Conservation (phyloP, 805 yeast species). For the Yamadazyma paraphyllophila region DNA sequence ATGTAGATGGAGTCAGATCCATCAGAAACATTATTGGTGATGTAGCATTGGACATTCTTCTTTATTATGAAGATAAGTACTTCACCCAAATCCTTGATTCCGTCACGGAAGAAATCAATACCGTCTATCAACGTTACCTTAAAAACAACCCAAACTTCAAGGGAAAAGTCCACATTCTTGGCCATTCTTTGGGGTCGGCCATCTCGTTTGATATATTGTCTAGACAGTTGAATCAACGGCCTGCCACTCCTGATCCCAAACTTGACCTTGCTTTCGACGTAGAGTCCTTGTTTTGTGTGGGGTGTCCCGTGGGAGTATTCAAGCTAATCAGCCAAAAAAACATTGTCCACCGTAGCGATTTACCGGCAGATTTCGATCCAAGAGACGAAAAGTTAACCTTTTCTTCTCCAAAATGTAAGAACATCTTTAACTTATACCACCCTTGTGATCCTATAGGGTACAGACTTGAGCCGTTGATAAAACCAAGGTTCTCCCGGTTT, state of each 20-base stretch:
- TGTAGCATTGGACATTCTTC: slow-evolving; percentile 77
- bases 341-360: slow-evolving; percentile 43
- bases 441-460: slow-evolving; percentile 92
- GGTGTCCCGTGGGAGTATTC: slow-evolving; percentile 89
- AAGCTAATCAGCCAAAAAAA: slow-evolving; percentile 66
- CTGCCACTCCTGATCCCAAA: slow-evolving; percentile 27
- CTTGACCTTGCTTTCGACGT: slow-evolving; percentile 64
- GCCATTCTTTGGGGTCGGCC: slow-evolving; percentile 91
- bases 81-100: slow-evolving; percentile 57
- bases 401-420: slow-evolving; percentile 56
- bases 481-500: slow-evolving; percentile 44
- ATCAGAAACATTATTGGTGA: slow-evolving; percentile 80
- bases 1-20: slow-evolving; percentile 74
- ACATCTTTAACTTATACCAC: slow-evolving; percentile 80
- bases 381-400: slow-evolving; percentile 14
- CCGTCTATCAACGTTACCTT: slow-evolving; percentile 55
- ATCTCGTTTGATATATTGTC: slow-evolving; percentile 74
- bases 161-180: slow-evolving; percentile 81
- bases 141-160: slow-evolving; percentile 66
- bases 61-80: slow-evolving; percentile 73
- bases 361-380: slow-evolving; percentile 22
- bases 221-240: slow-evolving; percentile 37
- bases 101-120: slow-evolving; percentile 64
- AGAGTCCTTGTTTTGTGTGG: slow-evolving; percentile 73
- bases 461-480: slow-evolving; percentile 80